phyloP scores from a whole-genome alignment of 139 green algal genomes.

The Chlamydomonas sp. region DNA sequence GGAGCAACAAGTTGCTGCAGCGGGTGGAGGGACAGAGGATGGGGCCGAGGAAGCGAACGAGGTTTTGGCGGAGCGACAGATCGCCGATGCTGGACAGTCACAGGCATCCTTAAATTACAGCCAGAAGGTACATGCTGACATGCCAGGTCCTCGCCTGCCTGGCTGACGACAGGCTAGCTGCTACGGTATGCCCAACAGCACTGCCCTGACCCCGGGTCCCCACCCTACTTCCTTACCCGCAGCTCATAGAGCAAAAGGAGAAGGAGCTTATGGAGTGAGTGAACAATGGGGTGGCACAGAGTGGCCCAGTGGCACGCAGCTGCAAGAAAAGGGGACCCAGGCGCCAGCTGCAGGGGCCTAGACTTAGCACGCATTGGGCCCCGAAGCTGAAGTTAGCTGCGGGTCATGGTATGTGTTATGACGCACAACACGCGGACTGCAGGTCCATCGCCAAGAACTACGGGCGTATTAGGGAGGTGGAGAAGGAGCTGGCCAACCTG shows the following conservation, averaged over 20 bases:
- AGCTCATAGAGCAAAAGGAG: conserved; percentile 71
- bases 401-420: background rate
- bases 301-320: background rate
- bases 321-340: background rate
- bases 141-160: background rate
- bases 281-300: background rate
- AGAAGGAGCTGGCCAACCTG: conserved; percentile 62
- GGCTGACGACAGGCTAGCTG: no score
- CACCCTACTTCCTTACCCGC: background rate
- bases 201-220: no score
- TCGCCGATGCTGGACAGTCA: background rate
- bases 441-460: conserved; percentile 66
- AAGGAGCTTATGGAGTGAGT: conserved; percentile 58
- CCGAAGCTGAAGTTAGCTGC: background rate
- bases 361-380: no score
- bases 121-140: conserved; percentile 2
- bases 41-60: background rate
- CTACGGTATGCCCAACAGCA: no score
- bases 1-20: background rate
- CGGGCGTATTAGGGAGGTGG: conserved; percentile 64
- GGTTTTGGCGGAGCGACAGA: background rate
- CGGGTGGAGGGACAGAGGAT: background rate
- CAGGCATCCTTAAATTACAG: conserved; percentile 17
- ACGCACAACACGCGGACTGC: background rate
- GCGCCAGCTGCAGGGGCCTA: no score